These are phyloP conservation scores for Boletus reticulatus DNA, from an alignment of 768 basidiomycete species.

Conservation along the genomic window DNA sequence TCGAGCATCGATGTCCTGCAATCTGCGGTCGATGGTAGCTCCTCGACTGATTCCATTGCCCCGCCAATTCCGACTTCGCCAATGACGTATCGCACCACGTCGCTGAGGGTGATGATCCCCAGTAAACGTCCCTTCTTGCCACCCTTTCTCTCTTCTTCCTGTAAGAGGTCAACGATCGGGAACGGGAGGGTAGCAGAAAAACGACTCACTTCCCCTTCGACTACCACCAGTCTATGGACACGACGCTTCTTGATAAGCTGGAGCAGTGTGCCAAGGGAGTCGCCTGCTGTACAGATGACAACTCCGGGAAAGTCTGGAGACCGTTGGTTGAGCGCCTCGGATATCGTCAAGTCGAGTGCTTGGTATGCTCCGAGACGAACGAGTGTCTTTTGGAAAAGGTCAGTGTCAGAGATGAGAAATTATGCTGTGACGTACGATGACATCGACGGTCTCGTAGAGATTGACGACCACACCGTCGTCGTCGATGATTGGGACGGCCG, in stretches of 20 bases:
- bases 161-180: conserved; percentile 1
- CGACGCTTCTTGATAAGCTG: conserved; percentile 90
- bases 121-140: conserved; percentile 81
- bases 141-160: conserved; percentile 80
- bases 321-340: conserved; percentile 88
- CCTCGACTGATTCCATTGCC: conserved; percentile 36
- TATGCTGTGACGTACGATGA: conserved; percentile 59
- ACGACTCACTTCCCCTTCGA: conserved; percentile 77
- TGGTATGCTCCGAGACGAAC: conserved; percentile 94
- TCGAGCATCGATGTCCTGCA: conserved; percentile 17
- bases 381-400: conserved; percentile 61
- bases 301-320: conserved; percentile 96
- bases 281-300: conserved; percentile 89
- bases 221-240: conserved; percentile 93
- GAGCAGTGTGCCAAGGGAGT: conserved; percentile 87
- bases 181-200: background rate
- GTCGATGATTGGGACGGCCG: conserved; percentile 95
- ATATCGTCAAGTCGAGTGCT: conserved; percentile 91
- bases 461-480: conserved; percentile 91
- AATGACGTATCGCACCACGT: conserved; percentile 83
- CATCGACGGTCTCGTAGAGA: conserved; percentile 98
- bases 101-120: conserved; percentile 86
- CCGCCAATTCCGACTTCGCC: conserved; percentile 57
- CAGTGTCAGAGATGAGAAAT: conserved; percentile 1
- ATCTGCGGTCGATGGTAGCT: conserved; percentile 11